Percentiles rank a stretch among this genome's conserved stretches.
phyloP scores from a whole-genome alignment of 108 stramenopile genomes.

The Nannochloropsis oceanica region DNA sequence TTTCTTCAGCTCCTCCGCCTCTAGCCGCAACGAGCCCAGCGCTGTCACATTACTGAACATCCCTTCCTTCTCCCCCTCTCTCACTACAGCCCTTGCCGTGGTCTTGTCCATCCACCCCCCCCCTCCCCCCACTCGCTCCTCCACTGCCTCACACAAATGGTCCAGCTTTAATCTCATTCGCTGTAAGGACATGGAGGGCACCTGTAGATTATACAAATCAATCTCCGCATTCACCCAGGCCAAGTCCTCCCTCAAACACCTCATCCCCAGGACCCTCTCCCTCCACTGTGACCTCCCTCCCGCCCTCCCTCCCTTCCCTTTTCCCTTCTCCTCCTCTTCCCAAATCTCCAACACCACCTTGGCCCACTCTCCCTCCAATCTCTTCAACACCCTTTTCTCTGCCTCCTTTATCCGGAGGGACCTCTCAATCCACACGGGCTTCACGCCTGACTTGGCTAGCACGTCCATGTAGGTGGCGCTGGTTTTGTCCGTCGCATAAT shows the following conservation, averaged over 20 bases:
- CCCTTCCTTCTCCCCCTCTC: neutral
- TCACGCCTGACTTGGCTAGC: neutral
- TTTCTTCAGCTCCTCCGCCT: neutral
- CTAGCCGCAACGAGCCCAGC: neutral
- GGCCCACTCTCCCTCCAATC: neutral
- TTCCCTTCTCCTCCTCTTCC: neutral
- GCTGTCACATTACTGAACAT: neutral
- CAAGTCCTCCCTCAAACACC: neutral
- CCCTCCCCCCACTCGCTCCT: neutral
- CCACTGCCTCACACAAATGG: neutral
- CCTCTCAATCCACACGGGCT: neutral
- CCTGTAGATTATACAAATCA: neutral
- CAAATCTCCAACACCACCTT: neutral
- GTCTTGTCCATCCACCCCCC: neutral
- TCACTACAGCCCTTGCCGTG: neutral
- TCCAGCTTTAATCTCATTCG: neutral
- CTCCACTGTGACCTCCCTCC: neutral
- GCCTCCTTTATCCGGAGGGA: neutral
- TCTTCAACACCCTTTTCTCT: neutral
- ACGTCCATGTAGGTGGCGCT: neutral
- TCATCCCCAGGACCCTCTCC: neutral
- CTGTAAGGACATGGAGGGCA: neutral
- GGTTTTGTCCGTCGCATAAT: neutral
- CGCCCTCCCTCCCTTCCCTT: neutral
- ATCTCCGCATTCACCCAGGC: neutral